Base-by-base conservation (phyloP, 2,329 filamentous ascomycete genomes). In the Diaporthe amygdali region DNA sequence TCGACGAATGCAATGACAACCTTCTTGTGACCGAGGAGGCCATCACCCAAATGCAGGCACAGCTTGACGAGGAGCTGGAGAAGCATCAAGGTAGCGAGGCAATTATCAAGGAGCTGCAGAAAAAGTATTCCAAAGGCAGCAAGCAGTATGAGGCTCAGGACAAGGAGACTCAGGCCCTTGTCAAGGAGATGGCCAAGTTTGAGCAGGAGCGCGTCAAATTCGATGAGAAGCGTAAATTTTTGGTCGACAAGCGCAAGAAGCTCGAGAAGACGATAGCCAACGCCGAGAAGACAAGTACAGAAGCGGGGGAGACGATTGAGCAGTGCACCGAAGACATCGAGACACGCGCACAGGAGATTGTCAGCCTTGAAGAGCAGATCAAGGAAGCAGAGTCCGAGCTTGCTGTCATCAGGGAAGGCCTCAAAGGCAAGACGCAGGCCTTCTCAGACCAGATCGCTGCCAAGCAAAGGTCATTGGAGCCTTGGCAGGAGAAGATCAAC, bases 151-250 rank as follows among this genome's bases (percentile, higher is more conserved):
- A 97, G 75, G 85, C 86, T 1, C 90, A 97, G 74, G 94, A 97
- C 76, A 96, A 97, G 81, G 88, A 94, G 66, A 91, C 92, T 0
- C 94, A 98, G 76, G 87, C 85, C 32, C 86, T 97, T 68, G 84
- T 92, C 72, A 97, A 97, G 79, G 94, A 98, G 79, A 91, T 96
- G 83, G 91, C 94, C 54, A 96, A 95, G 79, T 95, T 97, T 73
- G 97, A 99, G 78, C 97, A 98, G 79, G 96, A 98, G 79, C 92
- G 92, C 27, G 96, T 99, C 82, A 99, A 99, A 79, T 95, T 97
- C 75, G 96, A 98, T 75, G 97, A 99, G 82, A 98, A 98, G 86
- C 92, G 93, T 80, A 99, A 99, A 80, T 98, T 98, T 81, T 84
- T 99, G 75, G 86, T 89, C 2, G 92, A 92, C 78, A 99, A 99